These are phyloP conservation scores for Saprolegnia parasitica DNA, from an alignment of 352 stramenopile genomes.

Conservation along the genomic window DNA sequence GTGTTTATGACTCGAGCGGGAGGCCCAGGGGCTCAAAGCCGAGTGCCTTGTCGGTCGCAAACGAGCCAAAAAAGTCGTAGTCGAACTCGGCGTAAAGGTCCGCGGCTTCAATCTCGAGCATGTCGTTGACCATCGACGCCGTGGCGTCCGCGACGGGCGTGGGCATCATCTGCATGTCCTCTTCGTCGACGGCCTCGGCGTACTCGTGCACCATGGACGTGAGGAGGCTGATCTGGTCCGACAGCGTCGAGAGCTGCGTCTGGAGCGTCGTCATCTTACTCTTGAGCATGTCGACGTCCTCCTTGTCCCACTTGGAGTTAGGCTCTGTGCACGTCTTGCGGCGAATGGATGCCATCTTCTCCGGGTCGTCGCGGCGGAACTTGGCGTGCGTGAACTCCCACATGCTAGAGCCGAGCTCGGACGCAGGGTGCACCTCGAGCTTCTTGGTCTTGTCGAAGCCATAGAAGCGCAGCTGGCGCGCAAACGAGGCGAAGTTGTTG, in stretches of 20 bases:
- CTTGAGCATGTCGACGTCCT: conserved; percentile 14
- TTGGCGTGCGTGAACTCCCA: conserved; percentile 29
- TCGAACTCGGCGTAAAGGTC: conserved; percentile 9
- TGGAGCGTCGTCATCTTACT: conserved; percentile 17
- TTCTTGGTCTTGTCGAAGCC: conserved; percentile 92
- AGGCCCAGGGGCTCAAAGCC: not conserved
- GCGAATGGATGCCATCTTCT: conserved; percentile 23
- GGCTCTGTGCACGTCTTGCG: conserved; percentile 28
- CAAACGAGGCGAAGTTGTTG: conserved; percentile 92
- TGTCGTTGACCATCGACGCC: not conserved
- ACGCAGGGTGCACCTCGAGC: conserved; percentile 77
- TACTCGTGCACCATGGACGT: conserved; percentile 23
- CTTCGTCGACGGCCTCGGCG: not conserved
- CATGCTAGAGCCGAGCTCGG: conserved; percentile 48
- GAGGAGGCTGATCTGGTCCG: conserved; percentile 17
- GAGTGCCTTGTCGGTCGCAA: not conserved
- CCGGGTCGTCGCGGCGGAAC: conserved; percentile 20
- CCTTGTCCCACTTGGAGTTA: conserved; percentile 23
- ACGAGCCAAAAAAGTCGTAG: conserved; percentile 5
- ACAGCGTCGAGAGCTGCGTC: conserved; percentile 17
- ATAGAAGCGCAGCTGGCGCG: conserved; percentile 92
- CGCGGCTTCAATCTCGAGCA: not conserved
- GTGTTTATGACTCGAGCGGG: not conserved
- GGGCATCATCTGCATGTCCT: not conserved
- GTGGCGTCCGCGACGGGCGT: no score